phyloP scores from a whole-genome alignment of 371 early-diverging fungal genomes.

The Syncephalastrum contaminatum region DNA sequence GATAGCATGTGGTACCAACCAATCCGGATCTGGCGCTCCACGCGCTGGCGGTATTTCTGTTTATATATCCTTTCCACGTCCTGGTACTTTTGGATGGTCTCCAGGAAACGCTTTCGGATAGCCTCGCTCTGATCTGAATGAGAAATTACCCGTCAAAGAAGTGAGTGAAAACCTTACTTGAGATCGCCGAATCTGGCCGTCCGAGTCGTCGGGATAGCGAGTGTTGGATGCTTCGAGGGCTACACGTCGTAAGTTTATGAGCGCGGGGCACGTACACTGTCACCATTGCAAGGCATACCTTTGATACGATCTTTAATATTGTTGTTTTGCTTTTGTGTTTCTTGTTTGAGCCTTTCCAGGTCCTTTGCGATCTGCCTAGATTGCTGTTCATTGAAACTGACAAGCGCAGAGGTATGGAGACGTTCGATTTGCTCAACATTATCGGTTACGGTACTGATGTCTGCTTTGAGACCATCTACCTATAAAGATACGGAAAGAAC shows the following conservation, averaged over 20 bases:
- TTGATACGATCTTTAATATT: constrained; percentile 29
- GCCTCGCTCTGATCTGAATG: constrained; percentile 45
- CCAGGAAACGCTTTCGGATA: constrained; percentile 79
- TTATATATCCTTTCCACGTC: constrained; percentile 75
- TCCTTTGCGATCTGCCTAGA: constrained; percentile 26
- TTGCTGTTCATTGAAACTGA: constrained; percentile 39
- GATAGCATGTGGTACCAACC: constrained; percentile 43
- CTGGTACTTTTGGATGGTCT: constrained; percentile 80
- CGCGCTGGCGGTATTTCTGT: constrained; percentile 78
- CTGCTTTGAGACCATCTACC: constrained; percentile 30
- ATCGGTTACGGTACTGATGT: constrained; percentile 27
- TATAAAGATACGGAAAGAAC: constrained; percentile 3
- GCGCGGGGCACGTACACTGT: neutral
- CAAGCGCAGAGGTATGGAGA: constrained; percentile 30
- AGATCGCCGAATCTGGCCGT: constrained; percentile 31
- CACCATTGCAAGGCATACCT: constrained; percentile 18
- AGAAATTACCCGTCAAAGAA: neutral
- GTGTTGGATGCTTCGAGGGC: constrained; percentile 29
- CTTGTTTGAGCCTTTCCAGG: constrained; percentile 27
- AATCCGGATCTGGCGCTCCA: constrained; percentile 84
- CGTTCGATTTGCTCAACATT: constrained; percentile 35
- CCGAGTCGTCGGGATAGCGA: constrained; percentile 19
- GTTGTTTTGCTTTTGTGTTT: constrained; percentile 29
- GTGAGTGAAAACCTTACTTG: constrained; percentile 22
- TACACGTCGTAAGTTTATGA: neutral